Conservation (phyloP, 73 alveolate genomes). For the Effrenium voratum region DNA sequence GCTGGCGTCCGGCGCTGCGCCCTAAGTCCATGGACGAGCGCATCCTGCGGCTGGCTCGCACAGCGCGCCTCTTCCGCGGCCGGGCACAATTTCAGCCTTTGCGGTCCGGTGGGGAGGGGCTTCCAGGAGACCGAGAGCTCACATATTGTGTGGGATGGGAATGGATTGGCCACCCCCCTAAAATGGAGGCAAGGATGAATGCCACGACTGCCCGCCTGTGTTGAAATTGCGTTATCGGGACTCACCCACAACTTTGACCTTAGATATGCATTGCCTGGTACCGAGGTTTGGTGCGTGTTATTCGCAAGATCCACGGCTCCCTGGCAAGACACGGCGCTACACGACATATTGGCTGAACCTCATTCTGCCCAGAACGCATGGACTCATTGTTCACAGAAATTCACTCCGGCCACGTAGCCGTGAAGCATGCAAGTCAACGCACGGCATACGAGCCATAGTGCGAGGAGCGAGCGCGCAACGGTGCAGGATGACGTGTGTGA, state of each 20-base stretch:
- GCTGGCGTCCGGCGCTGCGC: no score
- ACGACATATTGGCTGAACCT: no score
- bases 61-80: conserved; percentile 46
- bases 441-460: no score
- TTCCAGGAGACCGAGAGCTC: background rate
- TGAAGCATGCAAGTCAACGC: no score
- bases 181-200: background rate
- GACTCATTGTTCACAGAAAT: background rate
- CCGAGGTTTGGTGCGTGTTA: conserved; percentile 62
- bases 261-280: no score
- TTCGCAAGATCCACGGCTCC: conserved; percentile 79
- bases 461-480: no score
- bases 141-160: background rate
- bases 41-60: conserved; percentile 61
- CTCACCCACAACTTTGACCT: no score
- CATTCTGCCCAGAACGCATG: no score
- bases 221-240: no score
- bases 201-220: background rate
- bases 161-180: background rate
- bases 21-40: conserved; percentile 60
- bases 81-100: background rate
- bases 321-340: no score
- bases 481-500: no score
- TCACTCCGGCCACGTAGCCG: no score
- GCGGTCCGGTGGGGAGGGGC: background rate